Evolutionary conservation across 179 eudicot genomes (phyloP).

Genomic region (Corrigiola litoralis): DNA sequence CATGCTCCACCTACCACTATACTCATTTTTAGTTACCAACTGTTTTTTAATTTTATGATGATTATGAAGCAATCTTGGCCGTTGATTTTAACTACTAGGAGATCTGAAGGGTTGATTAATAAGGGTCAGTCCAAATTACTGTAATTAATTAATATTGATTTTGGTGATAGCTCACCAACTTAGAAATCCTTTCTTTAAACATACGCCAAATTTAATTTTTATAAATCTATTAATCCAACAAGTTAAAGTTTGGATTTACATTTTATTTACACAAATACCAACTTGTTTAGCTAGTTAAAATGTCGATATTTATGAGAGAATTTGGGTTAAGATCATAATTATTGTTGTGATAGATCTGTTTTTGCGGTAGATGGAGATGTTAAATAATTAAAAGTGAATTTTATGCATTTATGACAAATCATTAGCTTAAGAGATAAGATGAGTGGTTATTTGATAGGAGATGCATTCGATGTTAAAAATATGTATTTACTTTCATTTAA

Average conservation of each 20-base stretch:
- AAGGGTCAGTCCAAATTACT: neutral
- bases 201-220: neutral
- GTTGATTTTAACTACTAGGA: neutral
- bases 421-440: no score
- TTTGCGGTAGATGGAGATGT: no score
- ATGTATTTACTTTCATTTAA: no score
- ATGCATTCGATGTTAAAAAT: no score
- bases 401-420: no score
- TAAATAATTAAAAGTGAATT: no score
- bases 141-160: neutral
- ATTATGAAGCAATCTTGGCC: neutral
- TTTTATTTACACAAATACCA: neutral
- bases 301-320: no score
- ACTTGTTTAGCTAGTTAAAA: no score
- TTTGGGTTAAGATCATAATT: no score
- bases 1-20: slow-evolving; percentile 14
- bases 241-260: neutral
- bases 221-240: neutral
- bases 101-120: neutral
- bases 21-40: neutral
- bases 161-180: slow-evolving; percentile 15
- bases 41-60: neutral
- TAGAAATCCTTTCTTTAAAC: neutral
- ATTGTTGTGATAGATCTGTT: no score
- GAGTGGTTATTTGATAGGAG: no score